Evolutionary conservation across 2,329 filamentous ascomycete species (phyloP).

Genomic region (Sporothrix humicola): DNA sequence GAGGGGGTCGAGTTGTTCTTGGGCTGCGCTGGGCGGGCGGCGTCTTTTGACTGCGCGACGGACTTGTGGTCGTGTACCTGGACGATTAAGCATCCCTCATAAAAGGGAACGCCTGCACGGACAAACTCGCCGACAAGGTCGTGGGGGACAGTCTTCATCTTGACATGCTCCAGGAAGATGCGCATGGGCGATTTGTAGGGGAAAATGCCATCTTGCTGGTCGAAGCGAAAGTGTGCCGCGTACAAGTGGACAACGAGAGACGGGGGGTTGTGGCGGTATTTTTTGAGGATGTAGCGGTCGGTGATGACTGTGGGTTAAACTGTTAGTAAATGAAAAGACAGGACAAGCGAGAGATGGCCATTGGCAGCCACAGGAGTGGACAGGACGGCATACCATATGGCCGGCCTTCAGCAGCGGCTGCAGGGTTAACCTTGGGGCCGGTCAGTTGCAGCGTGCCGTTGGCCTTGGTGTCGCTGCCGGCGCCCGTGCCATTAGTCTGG

Average conservation of each 20-base stretch:
- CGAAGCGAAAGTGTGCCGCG: constrained; percentile 85
- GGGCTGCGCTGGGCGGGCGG: constrained; percentile 58
- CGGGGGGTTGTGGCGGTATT: constrained; percentile 69
- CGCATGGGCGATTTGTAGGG: constrained; percentile 92
- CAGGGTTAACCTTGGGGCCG: constrained; percentile 50
- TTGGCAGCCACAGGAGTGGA: background rate
- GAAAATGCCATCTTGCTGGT: constrained; percentile 91
- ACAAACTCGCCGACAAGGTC: constrained; percentile 83
- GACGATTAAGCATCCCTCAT: constrained; percentile 94
- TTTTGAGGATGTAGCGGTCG: constrained; percentile 79
- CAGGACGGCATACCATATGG: constrained; percentile 57
- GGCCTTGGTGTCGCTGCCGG: background rate
- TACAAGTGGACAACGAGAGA: constrained; percentile 88
- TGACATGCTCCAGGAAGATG: constrained; percentile 77
- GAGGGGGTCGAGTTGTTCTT: constrained; percentile 72
- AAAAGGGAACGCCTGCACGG: constrained; percentile 76
- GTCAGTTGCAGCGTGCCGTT: constrained; percentile 1
- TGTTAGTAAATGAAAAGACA: background rate
- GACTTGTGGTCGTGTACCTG: constrained; percentile 89
- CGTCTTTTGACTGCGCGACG: constrained; percentile 63
- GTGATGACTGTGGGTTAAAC: constrained; percentile 65
- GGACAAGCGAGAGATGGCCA: background rate
- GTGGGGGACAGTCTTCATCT: constrained; percentile 79
- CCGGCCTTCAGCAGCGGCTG: constrained; percentile 51
- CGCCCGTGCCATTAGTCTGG: constrained; percentile 20